Percentiles rank a stretch among this genome's conserved stretches.
phyloP scores from a whole-genome alignment of 2,329 filamentous ascomycete species.

The Fusarium brevicatenulatum region DNA sequence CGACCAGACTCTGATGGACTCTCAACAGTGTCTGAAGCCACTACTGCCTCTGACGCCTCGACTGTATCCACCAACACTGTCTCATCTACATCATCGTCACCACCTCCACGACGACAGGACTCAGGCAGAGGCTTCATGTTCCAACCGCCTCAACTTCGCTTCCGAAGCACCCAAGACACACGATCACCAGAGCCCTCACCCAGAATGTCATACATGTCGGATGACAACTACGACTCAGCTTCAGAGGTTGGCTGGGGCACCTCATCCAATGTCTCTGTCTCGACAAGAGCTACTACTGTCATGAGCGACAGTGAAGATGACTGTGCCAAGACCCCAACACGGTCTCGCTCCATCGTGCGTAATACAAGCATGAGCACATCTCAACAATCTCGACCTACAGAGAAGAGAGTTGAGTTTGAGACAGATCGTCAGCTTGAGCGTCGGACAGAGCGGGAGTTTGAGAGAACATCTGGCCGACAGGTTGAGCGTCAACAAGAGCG shows the following conservation, averaged over 20 bases:
- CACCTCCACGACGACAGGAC: conserved; percentile 15
- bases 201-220: conserved; percentile 35
- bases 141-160: conserved; percentile 41
- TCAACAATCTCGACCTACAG: conserved; percentile 31
- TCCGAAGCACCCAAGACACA: conserved; percentile 37
- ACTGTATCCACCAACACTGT: conserved; percentile 5
- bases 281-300: conserved; percentile 40
- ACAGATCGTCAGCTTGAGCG: conserved; percentile 30
- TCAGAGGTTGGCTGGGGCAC: conserved; percentile 37
- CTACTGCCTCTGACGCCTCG: conserved; percentile 22
- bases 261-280: conserved; percentile 37
- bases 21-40: conserved; percentile 43
- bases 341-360: conserved; percentile 35
- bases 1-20: conserved; percentile 35
- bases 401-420: conserved; percentile 30
- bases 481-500: conserved; percentile 33
- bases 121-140: conserved; percentile 35
- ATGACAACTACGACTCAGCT: conserved; percentile 43
- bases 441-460: conserved; percentile 5
- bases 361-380: conserved; percentile 21
- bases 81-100: conserved; percentile 9
- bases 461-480: conserved; percentile 21
- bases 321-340: conserved; percentile 34
- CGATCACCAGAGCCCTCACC: conserved; percentile 38
- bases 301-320: conserved; percentile 39